Conservation (phyloP, 2,329 filamentous ascomycete genomes). For the Hymenoscyphus albidus region DNA sequence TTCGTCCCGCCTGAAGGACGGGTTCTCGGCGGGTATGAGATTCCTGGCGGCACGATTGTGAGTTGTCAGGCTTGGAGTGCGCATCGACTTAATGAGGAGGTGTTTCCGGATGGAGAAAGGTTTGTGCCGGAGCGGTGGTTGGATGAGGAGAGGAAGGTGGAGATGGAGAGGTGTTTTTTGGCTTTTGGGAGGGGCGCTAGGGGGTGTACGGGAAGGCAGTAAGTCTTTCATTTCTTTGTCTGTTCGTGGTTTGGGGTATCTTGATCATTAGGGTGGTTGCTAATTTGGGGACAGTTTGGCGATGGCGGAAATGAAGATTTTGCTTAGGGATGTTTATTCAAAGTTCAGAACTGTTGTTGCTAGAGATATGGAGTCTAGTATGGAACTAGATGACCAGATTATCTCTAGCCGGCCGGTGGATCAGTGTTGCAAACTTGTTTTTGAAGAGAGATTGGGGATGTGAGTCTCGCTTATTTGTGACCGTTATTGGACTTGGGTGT, state of each 20-base stretch:
- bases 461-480: neutral
- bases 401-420: conserved; percentile 61
- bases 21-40: conserved; percentile 50
- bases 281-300: conserved; percentile 42
- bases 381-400: conserved; percentile 63
- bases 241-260: neutral
- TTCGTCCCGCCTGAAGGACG: conserved; percentile 53
- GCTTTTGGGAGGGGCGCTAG: conserved; percentile 63
- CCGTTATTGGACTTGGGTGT: neutral
- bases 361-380: conserved; percentile 52
- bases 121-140: conserved; percentile 87
- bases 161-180: conserved; percentile 60
- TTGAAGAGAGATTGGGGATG: conserved; percentile 11
- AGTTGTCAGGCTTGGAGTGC: conserved; percentile 60
- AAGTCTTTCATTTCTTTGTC: conserved; percentile 36
- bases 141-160: conserved; percentile 69
- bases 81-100: conserved; percentile 55
- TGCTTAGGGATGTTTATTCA: conserved; percentile 59
- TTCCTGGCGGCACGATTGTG: conserved; percentile 53
- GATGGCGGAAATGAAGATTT: conserved; percentile 62
- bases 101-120: conserved; percentile 73
- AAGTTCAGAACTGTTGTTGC: conserved; percentile 48
- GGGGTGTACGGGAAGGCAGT: conserved; percentile 66
- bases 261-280: neutral
- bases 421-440: conserved; percentile 51